phyloP scores from a whole-genome alignment of 768 basidiomycete genomes.

The Rubroboletus satanas region DNA sequence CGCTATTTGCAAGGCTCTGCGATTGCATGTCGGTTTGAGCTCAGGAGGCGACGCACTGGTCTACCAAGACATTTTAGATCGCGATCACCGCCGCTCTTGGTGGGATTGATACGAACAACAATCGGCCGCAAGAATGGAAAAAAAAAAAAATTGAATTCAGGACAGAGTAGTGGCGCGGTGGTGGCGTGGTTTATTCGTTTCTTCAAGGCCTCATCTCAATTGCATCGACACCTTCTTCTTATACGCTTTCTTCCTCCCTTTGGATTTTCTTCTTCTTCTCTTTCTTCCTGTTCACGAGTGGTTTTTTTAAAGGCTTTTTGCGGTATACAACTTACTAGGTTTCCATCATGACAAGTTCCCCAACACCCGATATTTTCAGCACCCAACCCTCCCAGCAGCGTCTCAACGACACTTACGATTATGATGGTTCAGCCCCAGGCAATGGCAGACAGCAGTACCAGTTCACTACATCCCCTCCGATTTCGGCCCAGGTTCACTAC shows the following conservation, averaged over 20 bases:
- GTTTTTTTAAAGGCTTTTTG: slow-evolving; percentile 16
- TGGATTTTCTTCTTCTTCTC: slow-evolving; percentile 26
- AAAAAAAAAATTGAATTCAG: slow-evolving; percentile 16
- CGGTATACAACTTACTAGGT: slow-evolving; percentile 12
- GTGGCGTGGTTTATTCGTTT: slow-evolving; percentile 25
- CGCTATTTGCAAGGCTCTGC: slow-evolving; percentile 10
- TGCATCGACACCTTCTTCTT: slow-evolving; percentile 15
- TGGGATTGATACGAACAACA: not conserved
- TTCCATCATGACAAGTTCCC: slow-evolving; percentile 71
- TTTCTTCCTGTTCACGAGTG: slow-evolving; percentile 33
- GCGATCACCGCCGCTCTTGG: slow-evolving; percentile 9
- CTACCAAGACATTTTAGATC: not conserved
- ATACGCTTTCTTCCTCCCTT: slow-evolving; percentile 26
- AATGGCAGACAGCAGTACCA: slow-evolving; percentile 61
- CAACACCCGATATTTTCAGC: slow-evolving; percentile 74
- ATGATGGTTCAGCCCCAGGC: slow-evolving; percentile 55
- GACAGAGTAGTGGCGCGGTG: slow-evolving; percentile 32
- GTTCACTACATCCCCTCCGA: slow-evolving; percentile 61
- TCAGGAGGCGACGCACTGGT: not conserved
- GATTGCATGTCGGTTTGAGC: not conserved
- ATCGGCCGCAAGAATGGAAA: not conserved
- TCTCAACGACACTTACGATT: slow-evolving; percentile 84
- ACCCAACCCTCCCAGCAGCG: slow-evolving; percentile 63
- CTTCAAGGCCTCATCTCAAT: slow-evolving; percentile 4
- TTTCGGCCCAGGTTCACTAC: slow-evolving; percentile 48